Evolutionary conservation across 768 basidiomycete species (phyloP), one percentile per base, ranked within the genome.

Genomic region (Candolleomyces eurysporus): DNA sequence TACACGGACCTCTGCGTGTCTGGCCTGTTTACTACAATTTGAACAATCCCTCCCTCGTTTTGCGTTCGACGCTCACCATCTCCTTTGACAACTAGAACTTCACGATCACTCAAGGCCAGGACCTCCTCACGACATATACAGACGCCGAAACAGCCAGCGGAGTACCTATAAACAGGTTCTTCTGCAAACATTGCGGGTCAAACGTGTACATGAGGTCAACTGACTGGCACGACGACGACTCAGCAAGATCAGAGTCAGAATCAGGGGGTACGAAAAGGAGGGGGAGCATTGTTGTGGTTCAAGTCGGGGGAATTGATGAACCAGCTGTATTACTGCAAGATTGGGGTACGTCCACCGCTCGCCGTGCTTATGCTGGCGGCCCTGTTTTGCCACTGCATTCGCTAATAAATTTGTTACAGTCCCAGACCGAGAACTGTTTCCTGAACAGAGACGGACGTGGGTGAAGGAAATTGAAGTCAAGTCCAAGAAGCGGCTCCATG

Each of bases 141-240:
- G 77, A 79, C 58, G 61, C 50, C 2, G 61, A 67, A 1, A 79
- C 76, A 3, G 63, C 63, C 39, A 74, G 71, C 42, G 76, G 75
- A 5, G 31, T 65, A 13, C 65, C 71, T 9, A 62, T 78, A 11
- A 64, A 67, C 42, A 68, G 77, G 36, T 67, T 64, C 36, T 79
- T 79, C 63, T 79, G 77, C 51, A 64, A 61, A 1, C 58, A 67
- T 1, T 78, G 77, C 60, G 77, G 77, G 16, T 74, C 76, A n/a
- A 76, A 75, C 42, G 49, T 78, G 1, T 75, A 76, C 60, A 42
- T 73, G 48, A 42, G 52, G 26, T 63, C 68, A 1, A 56, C 64
- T 8, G 57, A 36, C 36, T 2, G 36, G 36, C 5, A 36, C 6
- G 4, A 32, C 32, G 32, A 32, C 32, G 36, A 36, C 36, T 26